Base-by-base conservation (phyloP, 352 stramenopile species). In the Phytophthora tubulina region DNA sequence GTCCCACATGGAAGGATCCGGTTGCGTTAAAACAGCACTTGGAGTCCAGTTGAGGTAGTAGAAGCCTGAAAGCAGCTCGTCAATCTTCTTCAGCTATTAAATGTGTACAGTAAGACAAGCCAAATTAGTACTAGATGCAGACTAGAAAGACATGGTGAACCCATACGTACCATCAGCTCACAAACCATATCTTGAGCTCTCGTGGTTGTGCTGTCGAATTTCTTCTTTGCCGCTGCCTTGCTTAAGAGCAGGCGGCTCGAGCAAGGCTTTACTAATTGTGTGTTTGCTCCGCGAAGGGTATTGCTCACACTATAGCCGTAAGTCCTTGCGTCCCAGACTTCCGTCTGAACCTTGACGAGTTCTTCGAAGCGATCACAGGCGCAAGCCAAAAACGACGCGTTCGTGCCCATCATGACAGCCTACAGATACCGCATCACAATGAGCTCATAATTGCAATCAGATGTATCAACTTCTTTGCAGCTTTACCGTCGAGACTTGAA, bases 151-250 rank as follows among this genome's bases (percentile, higher is more conserved):
- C 27, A 39, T 15, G 38, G 0, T n/a, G 33, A 30, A 33, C 6
- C 6, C 10, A 59, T 15, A 74, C 78, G 6, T 67, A 94, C 86
- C 85, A 94, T 94, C 50, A 94, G 72, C 50, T 94, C 86, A 49
- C 86, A 94, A 7, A 94, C 86, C 83, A 94, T 92, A 46, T 94
- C 86, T 73, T 94, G 86, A 15, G 86, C 85, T 69, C 85, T 75
- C 4, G 86, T 93, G 60, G 84, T 93, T 14, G 86, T 93, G 51
- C 76, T 91, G n/a, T 92, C 83, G 63, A 94, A 92, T 63, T 90
- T 91, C 65, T 94, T 92, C 69, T 94, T 94, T 4, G 86, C 86
- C 17, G 84, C 81, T 15, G 83, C 81, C 44, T 91, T 92, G 62
- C 79, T 90, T 31, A 89, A 46, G 2, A 90, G 67, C 6, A 79